These are phyloP conservation scores for Miscanthus lutarioriparius DNA, from an alignment of 176 grass and related monocot species.

Conservation along the genomic window DNA sequence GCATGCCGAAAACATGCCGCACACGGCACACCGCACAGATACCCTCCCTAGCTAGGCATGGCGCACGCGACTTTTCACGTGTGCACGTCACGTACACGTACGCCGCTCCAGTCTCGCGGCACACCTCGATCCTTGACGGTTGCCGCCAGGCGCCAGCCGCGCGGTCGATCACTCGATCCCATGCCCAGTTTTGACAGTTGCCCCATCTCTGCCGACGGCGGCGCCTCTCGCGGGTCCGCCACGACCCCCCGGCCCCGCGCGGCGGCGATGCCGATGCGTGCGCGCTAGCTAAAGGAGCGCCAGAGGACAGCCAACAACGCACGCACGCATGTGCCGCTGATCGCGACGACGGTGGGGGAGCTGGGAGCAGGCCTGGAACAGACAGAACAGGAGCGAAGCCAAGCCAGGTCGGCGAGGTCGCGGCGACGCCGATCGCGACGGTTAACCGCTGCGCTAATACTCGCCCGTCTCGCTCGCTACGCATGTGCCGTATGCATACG, in stretches of 20 bases:
- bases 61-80: neutral
- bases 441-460: neutral
- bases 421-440: too few relatives aligned
- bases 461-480: neutral
- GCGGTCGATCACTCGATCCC: neutral
- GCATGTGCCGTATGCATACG: neutral
- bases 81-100: too few relatives aligned
- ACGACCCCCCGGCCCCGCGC: neutral
- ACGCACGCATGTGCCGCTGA: conserved; percentile 32
- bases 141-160: neutral
- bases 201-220: neutral
- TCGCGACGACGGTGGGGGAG: neutral
- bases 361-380: too few relatives aligned
- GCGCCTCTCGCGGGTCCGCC: neutral
- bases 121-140: too few relatives aligned
- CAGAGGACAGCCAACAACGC: neutral
- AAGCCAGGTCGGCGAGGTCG: neutral
- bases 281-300: neutral
- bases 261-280: neutral
- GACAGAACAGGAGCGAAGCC: neutral
- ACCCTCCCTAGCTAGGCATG: too few relatives aligned
- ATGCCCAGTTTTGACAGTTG: neutral
- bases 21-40: too few relatives aligned
- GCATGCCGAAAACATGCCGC: neutral
- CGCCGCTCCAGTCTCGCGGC: too few relatives aligned